Evolutionary conservation across 2,329 filamentous ascomycete genomes (phyloP).

Genomic region (Claviceps capensis): DNA sequence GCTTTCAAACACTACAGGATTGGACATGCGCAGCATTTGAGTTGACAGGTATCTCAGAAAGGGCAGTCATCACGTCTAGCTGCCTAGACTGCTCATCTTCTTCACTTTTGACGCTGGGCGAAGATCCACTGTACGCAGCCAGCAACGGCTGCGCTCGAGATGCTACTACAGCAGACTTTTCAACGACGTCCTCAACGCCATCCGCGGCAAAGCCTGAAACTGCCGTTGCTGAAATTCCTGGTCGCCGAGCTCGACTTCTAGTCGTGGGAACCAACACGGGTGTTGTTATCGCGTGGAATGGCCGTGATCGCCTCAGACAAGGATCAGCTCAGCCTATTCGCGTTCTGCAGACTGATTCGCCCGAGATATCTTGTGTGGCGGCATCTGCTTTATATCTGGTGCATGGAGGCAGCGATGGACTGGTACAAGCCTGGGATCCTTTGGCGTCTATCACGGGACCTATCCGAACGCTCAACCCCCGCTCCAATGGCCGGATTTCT

Average conservation of each 20-base stretch:
- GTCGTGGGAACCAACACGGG: slow-evolving; percentile 71
- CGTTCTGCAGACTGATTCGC: slow-evolving; percentile 79
- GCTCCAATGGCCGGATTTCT: slow-evolving; percentile 69
- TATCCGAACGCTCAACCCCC: slow-evolving; percentile 74
- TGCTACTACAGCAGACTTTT: slow-evolving; percentile 27
- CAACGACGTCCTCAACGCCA: background rate
- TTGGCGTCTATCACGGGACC: slow-evolving; percentile 66
- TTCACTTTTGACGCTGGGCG: slow-evolving; percentile 55
- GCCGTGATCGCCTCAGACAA: slow-evolving; percentile 41
- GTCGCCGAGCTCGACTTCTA: slow-evolving; percentile 68
- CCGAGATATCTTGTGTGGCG: slow-evolving; percentile 70
- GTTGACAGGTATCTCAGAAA: slow-evolving; percentile 43
- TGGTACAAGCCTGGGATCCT: slow-evolving; percentile 96
- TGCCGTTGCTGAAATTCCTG: slow-evolving; percentile 53
- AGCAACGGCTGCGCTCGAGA: slow-evolving; percentile 33
- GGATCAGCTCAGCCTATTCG: slow-evolving; percentile 55
- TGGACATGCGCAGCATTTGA: slow-evolving; percentile 17
- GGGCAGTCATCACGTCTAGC: slow-evolving; percentile 52
- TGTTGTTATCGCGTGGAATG: slow-evolving; percentile 71
- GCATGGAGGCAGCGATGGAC: slow-evolving; percentile 84
- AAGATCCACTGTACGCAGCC: slow-evolving; percentile 52
- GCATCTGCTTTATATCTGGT: slow-evolving; percentile 78
- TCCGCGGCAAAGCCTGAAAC: slow-evolving; percentile 18
- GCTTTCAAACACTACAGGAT: slow-evolving; percentile 14
- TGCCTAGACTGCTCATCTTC: slow-evolving; percentile 63